These are phyloP conservation scores for Conticribra guillardii DNA, from an alignment of 108 stramenopile genomes.

Conservation along the genomic window DNA sequence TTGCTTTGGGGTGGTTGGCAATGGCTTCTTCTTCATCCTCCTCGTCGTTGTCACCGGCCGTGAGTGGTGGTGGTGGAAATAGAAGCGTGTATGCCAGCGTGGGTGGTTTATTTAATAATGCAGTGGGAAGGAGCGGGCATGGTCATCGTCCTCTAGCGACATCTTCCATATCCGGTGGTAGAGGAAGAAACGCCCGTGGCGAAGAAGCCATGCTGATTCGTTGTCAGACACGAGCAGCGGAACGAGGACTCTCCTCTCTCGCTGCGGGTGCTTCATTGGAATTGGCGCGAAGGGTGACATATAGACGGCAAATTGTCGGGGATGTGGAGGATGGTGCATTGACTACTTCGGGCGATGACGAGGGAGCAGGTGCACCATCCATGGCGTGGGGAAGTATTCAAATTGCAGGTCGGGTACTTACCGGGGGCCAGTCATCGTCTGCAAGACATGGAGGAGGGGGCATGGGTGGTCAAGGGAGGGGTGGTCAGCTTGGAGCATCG, in stretches of 20 bases:
- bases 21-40: constrained; percentile 13
- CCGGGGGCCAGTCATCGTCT: background rate
- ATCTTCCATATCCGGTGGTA: background rate
- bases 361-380: constrained; percentile 11
- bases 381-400: constrained; percentile 41
- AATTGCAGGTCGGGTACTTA: constrained; percentile 19
- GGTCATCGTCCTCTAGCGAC: constrained; percentile 1
- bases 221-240: constrained; percentile 32
- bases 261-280: constrained; percentile 40
- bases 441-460: background rate
- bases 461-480: background rate
- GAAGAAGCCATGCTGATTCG: constrained; percentile 33
- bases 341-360: constrained; percentile 2
- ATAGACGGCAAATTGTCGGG: constrained; percentile 10
- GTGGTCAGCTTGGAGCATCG: constrained; percentile 14
- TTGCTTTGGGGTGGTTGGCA: constrained; percentile 78
- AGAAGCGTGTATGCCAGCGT: constrained; percentile 19
- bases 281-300: constrained; percentile 30
- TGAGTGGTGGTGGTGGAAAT: constrained; percentile 6
- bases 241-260: constrained; percentile 43
- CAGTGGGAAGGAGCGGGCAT: background rate
- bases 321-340: constrained; percentile 12
- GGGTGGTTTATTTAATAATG: constrained; percentile 12
- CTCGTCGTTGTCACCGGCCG: background rate
- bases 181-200: background rate